Evolutionary conservation across 805 yeast genomes (phyloP).

Genomic region (Isabelozyma heimii): DNA sequence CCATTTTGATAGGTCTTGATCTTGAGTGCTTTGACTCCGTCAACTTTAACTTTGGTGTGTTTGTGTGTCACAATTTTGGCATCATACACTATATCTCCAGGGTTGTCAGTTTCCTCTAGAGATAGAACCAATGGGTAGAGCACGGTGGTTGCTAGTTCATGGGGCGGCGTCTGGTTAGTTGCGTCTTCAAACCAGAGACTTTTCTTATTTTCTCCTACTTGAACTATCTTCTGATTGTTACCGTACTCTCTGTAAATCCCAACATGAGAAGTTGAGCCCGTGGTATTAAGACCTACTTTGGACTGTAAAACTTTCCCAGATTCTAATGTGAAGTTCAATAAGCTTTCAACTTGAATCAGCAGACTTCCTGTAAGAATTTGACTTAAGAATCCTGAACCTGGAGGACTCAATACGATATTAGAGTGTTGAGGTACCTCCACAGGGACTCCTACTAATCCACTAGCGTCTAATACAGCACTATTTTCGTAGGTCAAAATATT

Average conservation of each 20-base stretch:
- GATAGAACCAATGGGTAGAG: slow-evolving; percentile 27
- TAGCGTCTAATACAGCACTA: slow-evolving; percentile 30
- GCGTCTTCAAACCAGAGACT: slow-evolving; percentile 20
- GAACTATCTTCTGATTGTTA: slow-evolving; percentile 31
- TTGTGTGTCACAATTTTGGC: slow-evolving; percentile 17
- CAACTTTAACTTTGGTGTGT: slow-evolving; percentile 7
- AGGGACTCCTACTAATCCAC: slow-evolving; percentile 35
- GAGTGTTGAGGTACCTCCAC: slow-evolving; percentile 21
- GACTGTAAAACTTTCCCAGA: slow-evolving; percentile 35
- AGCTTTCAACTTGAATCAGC: slow-evolving; percentile 29
- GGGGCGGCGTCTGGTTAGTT: slow-evolving; percentile 8
- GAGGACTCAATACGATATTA: slow-evolving; percentile 34
- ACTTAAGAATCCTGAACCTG: slow-evolving; percentile 29
- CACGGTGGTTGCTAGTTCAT: slow-evolving; percentile 12
- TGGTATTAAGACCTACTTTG: slow-evolving; percentile 23
- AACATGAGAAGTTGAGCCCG: slow-evolving; percentile 34
- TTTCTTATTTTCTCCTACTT: slow-evolving; percentile 13
- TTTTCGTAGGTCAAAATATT: slow-evolving; percentile 55
- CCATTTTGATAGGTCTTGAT: slow-evolving; percentile 26
- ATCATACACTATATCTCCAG: slow-evolving; percentile 15
- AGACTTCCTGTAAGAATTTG: slow-evolving; percentile 40
- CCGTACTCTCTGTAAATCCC: slow-evolving; percentile 40
- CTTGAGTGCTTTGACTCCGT: slow-evolving; percentile 11
- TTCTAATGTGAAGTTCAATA: slow-evolving; percentile 31
- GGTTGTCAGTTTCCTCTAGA: slow-evolving; percentile 10